Evolutionary conservation across 805 yeast species (phyloP).

Genomic region (Candida takata): DNA sequence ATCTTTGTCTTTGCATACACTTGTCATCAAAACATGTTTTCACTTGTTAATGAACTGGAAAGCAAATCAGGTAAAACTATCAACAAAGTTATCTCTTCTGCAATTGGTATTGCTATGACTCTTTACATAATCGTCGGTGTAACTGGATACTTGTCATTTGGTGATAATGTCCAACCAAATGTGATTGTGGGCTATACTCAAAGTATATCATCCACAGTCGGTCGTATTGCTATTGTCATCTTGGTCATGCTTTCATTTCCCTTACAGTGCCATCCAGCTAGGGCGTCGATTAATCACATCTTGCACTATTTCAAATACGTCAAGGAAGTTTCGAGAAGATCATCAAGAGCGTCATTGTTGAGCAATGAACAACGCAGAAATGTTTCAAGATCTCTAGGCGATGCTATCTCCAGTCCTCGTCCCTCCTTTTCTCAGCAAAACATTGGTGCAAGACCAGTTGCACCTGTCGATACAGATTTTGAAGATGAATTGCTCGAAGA

Average conservation of each 20-base stretch:
- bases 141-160: slow-evolving; percentile 82
- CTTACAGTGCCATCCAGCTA: slow-evolving; percentile 83
- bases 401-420: not conserved
- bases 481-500: slow-evolving; percentile 28
- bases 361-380: slow-evolving; percentile 7
- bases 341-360: slow-evolving; percentile 14
- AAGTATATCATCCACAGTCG: slow-evolving; percentile 61
- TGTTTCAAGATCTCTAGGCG: slow-evolving; percentile 5
- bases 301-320: slow-evolving; percentile 39
- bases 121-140: slow-evolving; percentile 71
- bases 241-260: slow-evolving; percentile 84
- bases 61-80: slow-evolving; percentile 44
- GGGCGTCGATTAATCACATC: slow-evolving; percentile 74
- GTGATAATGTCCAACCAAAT: slow-evolving; percentile 71
- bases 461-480: slow-evolving; percentile 7
- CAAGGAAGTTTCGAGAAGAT: slow-evolving; percentile 17
- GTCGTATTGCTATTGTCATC: slow-evolving; percentile 72
- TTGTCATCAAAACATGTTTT: slow-evolving; percentile 92
- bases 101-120: slow-evolving; percentile 52
- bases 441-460: slow-evolving; percentile 4
- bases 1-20: slow-evolving; percentile 91
- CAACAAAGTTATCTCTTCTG: slow-evolving; percentile 39
- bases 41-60: slow-evolving; percentile 74
- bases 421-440: slow-evolving; percentile 3
- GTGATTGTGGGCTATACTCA: slow-evolving; percentile 72